These are phyloP conservation scores for Lachancea sp. DNA, from an alignment of 805 yeast species.

Conservation along the genomic window DNA sequence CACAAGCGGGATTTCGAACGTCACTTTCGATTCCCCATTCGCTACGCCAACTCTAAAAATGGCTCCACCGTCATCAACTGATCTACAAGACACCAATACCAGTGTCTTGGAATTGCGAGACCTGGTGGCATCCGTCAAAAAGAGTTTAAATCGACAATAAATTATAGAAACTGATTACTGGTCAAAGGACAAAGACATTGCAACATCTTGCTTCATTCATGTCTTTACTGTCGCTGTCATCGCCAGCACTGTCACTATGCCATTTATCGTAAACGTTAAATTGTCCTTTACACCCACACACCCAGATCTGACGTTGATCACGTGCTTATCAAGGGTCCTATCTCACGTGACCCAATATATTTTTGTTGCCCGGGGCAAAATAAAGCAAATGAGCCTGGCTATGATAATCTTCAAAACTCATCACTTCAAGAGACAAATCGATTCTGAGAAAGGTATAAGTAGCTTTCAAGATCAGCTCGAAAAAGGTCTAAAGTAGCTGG, in stretches of 20 bases:
- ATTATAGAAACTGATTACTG: neutral
- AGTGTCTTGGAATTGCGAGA: constrained; percentile 18
- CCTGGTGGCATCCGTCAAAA: constrained; percentile 26
- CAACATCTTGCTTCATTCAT: no score
- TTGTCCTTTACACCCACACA: no score
- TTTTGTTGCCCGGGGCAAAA: no score
- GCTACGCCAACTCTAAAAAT: constrained; percentile 4
- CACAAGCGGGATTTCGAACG: constrained; percentile 9
- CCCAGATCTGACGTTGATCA: neutral
- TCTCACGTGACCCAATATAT: neutral
- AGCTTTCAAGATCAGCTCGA: no score
- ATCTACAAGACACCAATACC: neutral
- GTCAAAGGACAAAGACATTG: no score
- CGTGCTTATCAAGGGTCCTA: neutral
- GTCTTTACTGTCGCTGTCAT: no score
- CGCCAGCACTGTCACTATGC: no score
- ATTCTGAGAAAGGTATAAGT: neutral
- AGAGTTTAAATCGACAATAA: constrained; percentile 15
- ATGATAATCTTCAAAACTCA: neutral
- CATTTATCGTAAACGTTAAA: no score
- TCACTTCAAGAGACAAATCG: neutral
- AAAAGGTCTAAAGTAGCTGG: no score
- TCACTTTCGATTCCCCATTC: constrained; percentile 8
- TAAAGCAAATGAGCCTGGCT: no score
- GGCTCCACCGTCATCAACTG: neutral